phyloP scores from a whole-genome alignment of 75 land plant species.

The Pseudotsuga menziesii region DNA sequence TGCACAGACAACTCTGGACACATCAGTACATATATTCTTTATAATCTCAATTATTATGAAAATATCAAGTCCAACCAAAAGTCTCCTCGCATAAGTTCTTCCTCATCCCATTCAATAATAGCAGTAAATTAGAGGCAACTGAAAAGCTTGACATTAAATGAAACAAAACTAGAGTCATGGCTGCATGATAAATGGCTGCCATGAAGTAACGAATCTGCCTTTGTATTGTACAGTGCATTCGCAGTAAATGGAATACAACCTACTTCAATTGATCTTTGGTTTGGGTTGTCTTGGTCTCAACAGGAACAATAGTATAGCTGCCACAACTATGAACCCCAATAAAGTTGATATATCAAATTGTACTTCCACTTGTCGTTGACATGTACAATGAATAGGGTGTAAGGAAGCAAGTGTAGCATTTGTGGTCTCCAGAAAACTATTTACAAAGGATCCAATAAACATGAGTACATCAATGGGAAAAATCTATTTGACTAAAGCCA shows the following conservation, averaged over 20 bases:
- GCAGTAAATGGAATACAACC: not conserved
- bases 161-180: not conserved
- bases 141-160: not conserved
- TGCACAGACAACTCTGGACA: not conserved
- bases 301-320: constrained; percentile 54
- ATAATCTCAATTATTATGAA: not conserved
- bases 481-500: not conserved
- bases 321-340: constrained; percentile 35
- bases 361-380: constrained; percentile 55
- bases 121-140: not conserved
- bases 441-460: not conserved
- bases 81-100: not conserved
- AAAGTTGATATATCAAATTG: constrained; percentile 59
- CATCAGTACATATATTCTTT: not conserved
- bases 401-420: constrained; percentile 65
- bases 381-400: constrained; percentile 87
- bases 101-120: not conserved
- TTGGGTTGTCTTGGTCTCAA: constrained; percentile 73
- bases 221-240: constrained; percentile 5
- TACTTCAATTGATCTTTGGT: constrained; percentile 80
- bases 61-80: not conserved
- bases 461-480: not conserved
- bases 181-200: not conserved
- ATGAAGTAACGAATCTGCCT: constrained; percentile 1
- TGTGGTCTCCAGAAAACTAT: constrained; percentile 57